A percentile compares a stretch with the other conserved stretches of the same genome.
These are phyloP conservation scores for Yamadazyma ubonensis DNA, from an alignment of 805 yeast species.

Conservation along the genomic window DNA sequence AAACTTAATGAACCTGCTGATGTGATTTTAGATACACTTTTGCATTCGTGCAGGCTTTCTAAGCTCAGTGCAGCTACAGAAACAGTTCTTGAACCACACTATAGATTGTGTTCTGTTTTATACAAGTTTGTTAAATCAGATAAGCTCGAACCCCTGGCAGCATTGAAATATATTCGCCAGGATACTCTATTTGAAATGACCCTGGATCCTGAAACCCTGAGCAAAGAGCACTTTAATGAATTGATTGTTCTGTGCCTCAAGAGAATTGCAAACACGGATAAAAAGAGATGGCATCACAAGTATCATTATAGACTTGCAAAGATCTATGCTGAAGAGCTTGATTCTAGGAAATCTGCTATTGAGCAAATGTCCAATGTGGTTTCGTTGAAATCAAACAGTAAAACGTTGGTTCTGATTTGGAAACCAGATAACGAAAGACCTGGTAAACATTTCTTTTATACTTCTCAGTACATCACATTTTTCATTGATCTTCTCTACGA, in stretches of 20 bases:
- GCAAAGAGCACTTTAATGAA: conserved; percentile 26
- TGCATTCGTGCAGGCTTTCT: conserved; percentile 47
- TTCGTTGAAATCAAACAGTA: conserved; percentile 62
- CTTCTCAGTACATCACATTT: conserved; percentile 64
- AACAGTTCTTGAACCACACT: conserved; percentile 75
- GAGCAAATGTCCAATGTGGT: conserved; percentile 64
- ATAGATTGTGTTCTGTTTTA: conserved; percentile 54
- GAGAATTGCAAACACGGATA: conserved; percentile 57
- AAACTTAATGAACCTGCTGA: conserved; percentile 42
- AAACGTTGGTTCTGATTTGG: conserved; percentile 84
- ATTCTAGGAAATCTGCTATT: conserved; percentile 53
- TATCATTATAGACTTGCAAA: conserved; percentile 72
- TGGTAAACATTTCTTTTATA: conserved; percentile 86
- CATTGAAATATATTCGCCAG: conserved; percentile 35
- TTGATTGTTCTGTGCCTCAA: conserved; percentile 46
- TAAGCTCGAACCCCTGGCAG: conserved; percentile 35
- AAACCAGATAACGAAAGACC: conserved; percentile 89
- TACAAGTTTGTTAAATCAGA: conserved; percentile 53
- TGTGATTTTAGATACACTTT: conserved; percentile 40
- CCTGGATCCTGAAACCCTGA: conserved; percentile 9
- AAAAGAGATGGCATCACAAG: conserved; percentile 88
- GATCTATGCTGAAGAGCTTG: conserved; percentile 54
- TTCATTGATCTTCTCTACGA: conserved; percentile 55
- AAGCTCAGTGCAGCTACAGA: conserved; percentile 38
- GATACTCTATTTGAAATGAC: conserved; percentile 23